A percentile compares a stretch with the other conserved stretches of the same genome.
Conservation (phyloP, 192 early-diverging fungal genomes). For the Irineochytrium annulatum region DNA sequence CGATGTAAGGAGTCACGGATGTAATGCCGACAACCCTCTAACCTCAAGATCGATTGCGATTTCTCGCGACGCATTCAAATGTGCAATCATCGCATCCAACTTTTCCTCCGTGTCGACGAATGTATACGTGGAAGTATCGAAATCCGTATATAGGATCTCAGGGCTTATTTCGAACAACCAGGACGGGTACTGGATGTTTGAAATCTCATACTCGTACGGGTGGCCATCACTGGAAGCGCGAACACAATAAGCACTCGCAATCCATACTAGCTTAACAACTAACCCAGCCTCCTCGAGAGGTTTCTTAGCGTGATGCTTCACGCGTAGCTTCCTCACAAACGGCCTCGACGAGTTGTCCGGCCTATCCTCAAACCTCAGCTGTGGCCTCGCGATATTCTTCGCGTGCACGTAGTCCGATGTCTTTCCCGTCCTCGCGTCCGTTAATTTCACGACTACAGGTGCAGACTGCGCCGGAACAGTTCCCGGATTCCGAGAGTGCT, state of each 20-base stretch:
- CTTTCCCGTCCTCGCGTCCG: neutral
- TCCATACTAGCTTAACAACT: no score
- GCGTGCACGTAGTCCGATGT: constrained; percentile 16
- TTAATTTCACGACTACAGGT: constrained; percentile 13
- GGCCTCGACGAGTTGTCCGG: constrained; percentile 84
- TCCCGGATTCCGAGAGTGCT: neutral
- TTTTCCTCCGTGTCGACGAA: constrained; percentile 79
- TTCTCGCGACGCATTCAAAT: constrained; percentile 60
- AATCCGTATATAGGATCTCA: constrained; percentile 47
- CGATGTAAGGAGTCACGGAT: constrained; percentile 1
- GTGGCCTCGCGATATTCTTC: constrained; percentile 70
- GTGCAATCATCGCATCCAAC: constrained; percentile 60
- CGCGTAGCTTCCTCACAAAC: constrained; percentile 72
- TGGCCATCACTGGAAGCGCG: no score
- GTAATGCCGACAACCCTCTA: neutral
- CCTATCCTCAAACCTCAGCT: constrained; percentile 78
- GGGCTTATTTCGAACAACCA: constrained; percentile 58
- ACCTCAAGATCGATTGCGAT: constrained; percentile 89
- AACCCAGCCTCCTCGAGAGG: constrained; percentile 66
- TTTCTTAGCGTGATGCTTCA: constrained; percentile 77
- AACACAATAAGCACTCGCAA: neutral
- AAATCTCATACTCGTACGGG: constrained; percentile 90
- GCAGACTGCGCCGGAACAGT: neutral
- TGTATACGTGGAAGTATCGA: constrained; percentile 68
- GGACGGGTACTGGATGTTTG: constrained; percentile 67